A percentile compares a stretch with the other conserved stretches of the same genome.
These are phyloP conservation scores for Candida hungchunana DNA, from an alignment of 805 yeast species.

Conservation along the genomic window DNA sequence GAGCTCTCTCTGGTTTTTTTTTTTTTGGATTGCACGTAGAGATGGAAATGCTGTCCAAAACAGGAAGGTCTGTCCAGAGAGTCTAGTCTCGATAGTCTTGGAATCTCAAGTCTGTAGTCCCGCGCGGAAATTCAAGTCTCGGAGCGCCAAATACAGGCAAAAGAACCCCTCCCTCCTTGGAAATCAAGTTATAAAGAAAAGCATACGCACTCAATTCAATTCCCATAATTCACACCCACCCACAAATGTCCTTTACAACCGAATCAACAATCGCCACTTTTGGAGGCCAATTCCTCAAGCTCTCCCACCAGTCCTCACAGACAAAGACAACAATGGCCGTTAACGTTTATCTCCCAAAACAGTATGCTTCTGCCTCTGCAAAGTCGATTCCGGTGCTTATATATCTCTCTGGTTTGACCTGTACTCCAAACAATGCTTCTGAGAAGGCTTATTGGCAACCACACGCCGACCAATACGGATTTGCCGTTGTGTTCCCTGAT, in stretches of 20 bases:
- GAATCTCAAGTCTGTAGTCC: too few species aligned
- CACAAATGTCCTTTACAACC: constrained; percentile 21
- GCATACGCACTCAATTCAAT: too few species aligned
- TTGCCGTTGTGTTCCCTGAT: constrained; percentile 91
- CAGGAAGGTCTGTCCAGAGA: too few species aligned
- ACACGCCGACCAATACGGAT: constrained; percentile 75
- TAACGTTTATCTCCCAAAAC: constrained; percentile 75
- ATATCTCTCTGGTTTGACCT: constrained; percentile 85
- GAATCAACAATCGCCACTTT: constrained; percentile 39
- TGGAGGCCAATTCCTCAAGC: constrained; percentile 73
- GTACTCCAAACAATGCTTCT: constrained; percentile 88
- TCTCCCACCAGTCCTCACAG: constrained; percentile 63
- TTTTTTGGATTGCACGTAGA: too few species aligned
- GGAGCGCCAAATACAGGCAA: too few species aligned
- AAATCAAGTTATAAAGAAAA: too few species aligned
- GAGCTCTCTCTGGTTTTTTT: too few species aligned
- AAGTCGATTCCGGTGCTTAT: constrained; percentile 64
- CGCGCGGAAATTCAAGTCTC: too few species aligned
- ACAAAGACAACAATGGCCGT: constrained; percentile 77
- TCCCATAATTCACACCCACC: too few species aligned
- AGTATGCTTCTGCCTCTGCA: constrained; percentile 28
- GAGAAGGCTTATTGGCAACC: constrained; percentile 89
- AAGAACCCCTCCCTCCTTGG: too few species aligned
- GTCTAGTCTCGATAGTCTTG: too few species aligned
- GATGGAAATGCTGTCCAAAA: too few species aligned